phyloP scores from a whole-genome alignment of 2,329 filamentous ascomycete genomes.

The Verticillium alfalfae region DNA sequence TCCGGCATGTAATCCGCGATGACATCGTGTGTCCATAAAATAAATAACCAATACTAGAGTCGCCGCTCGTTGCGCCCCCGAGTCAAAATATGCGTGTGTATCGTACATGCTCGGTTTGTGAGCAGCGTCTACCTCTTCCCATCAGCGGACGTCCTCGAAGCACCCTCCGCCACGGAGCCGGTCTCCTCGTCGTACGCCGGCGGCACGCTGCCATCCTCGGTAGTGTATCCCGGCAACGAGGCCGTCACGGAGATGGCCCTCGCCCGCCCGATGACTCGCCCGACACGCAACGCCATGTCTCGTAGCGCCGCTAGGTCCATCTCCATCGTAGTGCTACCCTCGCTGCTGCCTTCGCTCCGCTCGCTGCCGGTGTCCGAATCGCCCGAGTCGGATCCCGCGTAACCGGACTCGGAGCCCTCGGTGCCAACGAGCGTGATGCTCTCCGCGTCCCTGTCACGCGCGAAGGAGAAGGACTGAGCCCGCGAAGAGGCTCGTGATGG shows the following conservation, averaged over 20 bases:
- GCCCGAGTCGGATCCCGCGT: neutral
- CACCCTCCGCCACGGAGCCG: neutral
- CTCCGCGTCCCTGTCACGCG: neutral
- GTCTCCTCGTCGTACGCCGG: neutral
- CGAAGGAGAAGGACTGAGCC: neutral
- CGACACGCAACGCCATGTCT: neutral
- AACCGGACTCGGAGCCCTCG: neutral
- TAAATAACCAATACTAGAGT: neutral
- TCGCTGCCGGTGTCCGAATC: neutral
- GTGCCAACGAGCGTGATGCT: constrained; percentile 3
- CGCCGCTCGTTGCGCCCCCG: neutral
- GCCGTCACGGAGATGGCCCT: neutral
- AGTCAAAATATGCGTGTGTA: neutral
- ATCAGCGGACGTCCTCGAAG: neutral
- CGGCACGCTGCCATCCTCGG: neutral
- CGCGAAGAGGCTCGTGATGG: neutral
- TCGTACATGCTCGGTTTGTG: neutral
- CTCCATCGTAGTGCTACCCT: constrained; percentile 1
- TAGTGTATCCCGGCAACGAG: constrained; percentile 1
- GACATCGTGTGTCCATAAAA: neutral
- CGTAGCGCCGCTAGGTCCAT: constrained; percentile 1
- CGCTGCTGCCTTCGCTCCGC: neutral
- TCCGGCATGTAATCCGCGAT: neutral
- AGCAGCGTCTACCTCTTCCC: neutral
- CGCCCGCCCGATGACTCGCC: neutral